Evolutionary conservation across 2,329 filamentous ascomycete genomes (phyloP), one percentile per base, ranked within the genome.

Genomic region (Diaporthe destruens): DNA sequence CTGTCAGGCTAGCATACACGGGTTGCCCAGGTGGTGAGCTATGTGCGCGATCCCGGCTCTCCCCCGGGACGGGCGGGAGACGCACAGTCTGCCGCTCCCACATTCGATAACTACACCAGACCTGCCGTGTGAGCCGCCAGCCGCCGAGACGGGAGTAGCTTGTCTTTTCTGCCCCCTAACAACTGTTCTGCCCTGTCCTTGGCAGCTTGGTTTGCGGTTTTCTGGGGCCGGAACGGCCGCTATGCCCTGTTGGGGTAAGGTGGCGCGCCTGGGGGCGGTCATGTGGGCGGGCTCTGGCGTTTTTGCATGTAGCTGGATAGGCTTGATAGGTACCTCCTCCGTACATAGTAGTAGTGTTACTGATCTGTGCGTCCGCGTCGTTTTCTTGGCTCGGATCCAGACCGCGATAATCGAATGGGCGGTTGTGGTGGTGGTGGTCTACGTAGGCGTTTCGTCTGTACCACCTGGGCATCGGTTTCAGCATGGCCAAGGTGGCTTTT

Each of bases 1-100:
- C 23, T 49, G 59, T 34, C 42, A 34, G 3, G 34, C 2, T 4
- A 49, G 42, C 49, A 49, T 12, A 11, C 2, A 11, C n/a, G 9
- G n/a, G n/a, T n/a, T n/a, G n/a, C n/a, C n/a, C n/a, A n/a, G n/a
- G 6, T 11, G 11, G 5, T 3, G 11, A 42, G 14, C 3, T 5
- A 55, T 55, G 59, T 23, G 20, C 23, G 9, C 59, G 32, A 65
- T 65, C 59, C 59, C 59, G 32, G 59, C 34, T 20, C 42, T n/a
- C 18, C 11, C 42, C 36, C 23, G 39, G 39, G 11, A n/a, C 23
- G 39, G 39, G 11, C 59, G 59, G 59, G 59, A 65, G 20, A 65
- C 59, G 59, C 59, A 65, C 44, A 65, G 59, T 49, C 59, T 65
- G 42, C 61, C 61, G 61, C 44, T n/a, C 44, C 36, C 11, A 29